Evolutionary conservation across 2,329 filamentous ascomycete genomes (phyloP).

Genomic region (Cryphonectria parasitica): DNA sequence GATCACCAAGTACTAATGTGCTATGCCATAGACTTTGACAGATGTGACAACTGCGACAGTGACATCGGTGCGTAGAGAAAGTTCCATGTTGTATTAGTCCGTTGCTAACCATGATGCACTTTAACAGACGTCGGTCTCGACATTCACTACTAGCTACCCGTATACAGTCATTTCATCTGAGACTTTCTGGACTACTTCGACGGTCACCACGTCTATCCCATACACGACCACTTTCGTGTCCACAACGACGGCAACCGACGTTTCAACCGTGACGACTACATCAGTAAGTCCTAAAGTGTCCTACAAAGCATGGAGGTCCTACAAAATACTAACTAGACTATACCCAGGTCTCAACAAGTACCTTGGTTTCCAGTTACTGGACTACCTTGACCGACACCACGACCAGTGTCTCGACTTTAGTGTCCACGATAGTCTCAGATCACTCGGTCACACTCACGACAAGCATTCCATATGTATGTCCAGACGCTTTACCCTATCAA

Average conservation of each 20-base stretch:
- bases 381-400: constrained; percentile 7
- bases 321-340: not conserved
- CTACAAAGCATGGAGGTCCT: too few species aligned
- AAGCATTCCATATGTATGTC: constrained; percentile 10
- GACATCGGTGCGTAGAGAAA: not conserved
- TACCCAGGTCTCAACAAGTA: constrained; percentile 4
- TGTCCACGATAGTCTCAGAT: constrained; percentile 13
- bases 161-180: constrained; percentile 19
- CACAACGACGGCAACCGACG: not conserved
- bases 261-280: not conserved
- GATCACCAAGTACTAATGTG: not conserved
- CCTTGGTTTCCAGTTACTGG: constrained; percentile 15
- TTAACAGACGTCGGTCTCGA: not conserved
- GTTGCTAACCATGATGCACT: not conserved
- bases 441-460: constrained; percentile 13
- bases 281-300: not conserved
- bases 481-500: not conserved
- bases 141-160: constrained; percentile 6
- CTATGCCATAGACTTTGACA: not conserved
- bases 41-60: constrained; percentile 1
- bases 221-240: not conserved
- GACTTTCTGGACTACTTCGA: constrained; percentile 1
- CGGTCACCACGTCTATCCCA: constrained; percentile 6
- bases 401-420: constrained; percentile 4
- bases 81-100: not conserved